Conservation (phyloP, 2,329 filamentous ascomycete species). For the Chrysosporium keratinophilum region DNA sequence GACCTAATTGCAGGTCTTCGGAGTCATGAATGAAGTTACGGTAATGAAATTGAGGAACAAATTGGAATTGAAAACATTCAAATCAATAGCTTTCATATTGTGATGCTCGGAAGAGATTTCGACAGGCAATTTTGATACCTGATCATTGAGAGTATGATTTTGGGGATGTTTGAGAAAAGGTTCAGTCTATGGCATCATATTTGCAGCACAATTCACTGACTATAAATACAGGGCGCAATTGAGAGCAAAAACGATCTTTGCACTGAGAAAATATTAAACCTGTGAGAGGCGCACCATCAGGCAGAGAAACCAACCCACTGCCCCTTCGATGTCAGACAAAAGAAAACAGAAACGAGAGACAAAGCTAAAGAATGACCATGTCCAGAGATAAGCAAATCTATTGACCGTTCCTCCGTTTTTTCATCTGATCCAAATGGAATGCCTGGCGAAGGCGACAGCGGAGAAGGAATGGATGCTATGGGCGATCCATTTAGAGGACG, state of each 20-base stretch:
- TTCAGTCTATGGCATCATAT: neutral
- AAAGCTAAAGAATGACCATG: neutral
- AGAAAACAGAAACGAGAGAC: conserved; percentile 4
- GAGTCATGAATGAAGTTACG: too few relatives aligned
- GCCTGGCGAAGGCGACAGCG: neutral
- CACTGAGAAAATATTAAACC: neutral
- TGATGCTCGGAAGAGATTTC: too few relatives aligned
- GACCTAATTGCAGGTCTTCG: too few relatives aligned
- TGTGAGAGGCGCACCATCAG: neutral
- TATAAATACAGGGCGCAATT: neutral
- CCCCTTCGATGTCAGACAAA: neutral
- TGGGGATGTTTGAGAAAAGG: neutral
- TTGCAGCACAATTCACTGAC: neutral
- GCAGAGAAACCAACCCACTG: neutral
- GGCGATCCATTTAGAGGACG: conserved; percentile 26
- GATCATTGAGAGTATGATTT: too few relatives aligned
- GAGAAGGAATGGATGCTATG: neutral
- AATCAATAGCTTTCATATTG: too few relatives aligned
- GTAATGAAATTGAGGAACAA: too few relatives aligned
- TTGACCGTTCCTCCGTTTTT: neutral
- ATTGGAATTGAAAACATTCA: too few relatives aligned
- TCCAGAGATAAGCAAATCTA: conserved; percentile 1
- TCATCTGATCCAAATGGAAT: neutral
- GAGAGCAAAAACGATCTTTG: neutral
- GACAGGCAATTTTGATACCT: too few relatives aligned